Conservation (phyloP, 768 basidiomycete genomes). For the Multifurca ochricompacta region DNA sequence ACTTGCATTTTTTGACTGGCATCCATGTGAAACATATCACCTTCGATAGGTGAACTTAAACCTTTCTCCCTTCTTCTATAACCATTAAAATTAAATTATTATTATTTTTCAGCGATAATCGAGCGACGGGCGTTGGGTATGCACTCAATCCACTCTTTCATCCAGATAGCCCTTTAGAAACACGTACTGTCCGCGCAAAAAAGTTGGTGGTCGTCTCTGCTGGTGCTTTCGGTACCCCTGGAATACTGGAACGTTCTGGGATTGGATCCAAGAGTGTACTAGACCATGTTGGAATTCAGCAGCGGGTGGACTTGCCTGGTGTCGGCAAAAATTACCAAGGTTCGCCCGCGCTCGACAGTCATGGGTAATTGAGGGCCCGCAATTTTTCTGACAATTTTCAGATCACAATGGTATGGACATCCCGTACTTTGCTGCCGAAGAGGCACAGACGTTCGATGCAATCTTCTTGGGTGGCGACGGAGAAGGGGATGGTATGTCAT, state of each 20-base stretch:
- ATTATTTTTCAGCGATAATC: slow-evolving; percentile 16
- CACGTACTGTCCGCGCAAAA: too few relatives aligned
- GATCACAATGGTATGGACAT: slow-evolving; percentile 16
- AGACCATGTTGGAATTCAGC: too few relatives aligned
- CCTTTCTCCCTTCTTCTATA: slow-evolving; percentile 23
- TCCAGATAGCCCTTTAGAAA: slow-evolving; percentile 24
- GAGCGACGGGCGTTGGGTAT: slow-evolving; percentile 17
- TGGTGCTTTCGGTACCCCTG: too few relatives aligned
- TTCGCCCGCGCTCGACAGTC: slow-evolving; percentile 2
- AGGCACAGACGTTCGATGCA: too few relatives aligned
- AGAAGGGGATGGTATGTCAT: too few relatives aligned
- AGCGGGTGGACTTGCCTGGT: too few relatives aligned
- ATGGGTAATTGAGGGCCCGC: too few relatives aligned
- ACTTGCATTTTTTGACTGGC: slow-evolving; percentile 29
- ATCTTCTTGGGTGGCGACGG: too few relatives aligned
- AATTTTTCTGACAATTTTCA: background rate
- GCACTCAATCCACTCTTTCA: background rate
- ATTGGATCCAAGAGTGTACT: too few relatives aligned
- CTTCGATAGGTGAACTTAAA: slow-evolving; percentile 26
- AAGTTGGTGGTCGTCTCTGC: too few relatives aligned
- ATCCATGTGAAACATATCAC: slow-evolving; percentile 30
- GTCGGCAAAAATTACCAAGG: slow-evolving; percentile 37
- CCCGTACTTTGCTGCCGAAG: slow-evolving; percentile 15
- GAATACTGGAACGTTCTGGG: too few relatives aligned
- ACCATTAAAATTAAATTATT: slow-evolving; percentile 1